phyloP scores from a whole-genome alignment of 305 asterid genomes.

The Rubia tinctorum region DNA sequence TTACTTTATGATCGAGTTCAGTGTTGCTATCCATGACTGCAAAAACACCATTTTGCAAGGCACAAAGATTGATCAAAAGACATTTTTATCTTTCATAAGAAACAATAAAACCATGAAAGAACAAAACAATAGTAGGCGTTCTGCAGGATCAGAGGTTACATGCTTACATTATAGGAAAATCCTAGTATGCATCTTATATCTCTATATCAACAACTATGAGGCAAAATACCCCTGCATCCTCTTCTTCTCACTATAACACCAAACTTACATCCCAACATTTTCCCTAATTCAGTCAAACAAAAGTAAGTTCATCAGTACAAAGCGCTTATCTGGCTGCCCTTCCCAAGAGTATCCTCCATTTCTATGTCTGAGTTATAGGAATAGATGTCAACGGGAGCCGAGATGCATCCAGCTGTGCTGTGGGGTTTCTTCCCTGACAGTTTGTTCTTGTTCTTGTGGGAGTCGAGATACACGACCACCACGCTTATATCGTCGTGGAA shows the following conservation, averaged over 20 bases:
- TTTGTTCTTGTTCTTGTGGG: conserved; percentile 31
- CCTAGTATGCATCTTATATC: neutral
- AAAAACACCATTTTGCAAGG: neutral
- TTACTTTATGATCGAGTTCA: too few species aligned
- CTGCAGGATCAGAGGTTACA: conserved; percentile 13
- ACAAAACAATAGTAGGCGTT: conserved; percentile 5
- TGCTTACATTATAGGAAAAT: conserved; percentile 3
- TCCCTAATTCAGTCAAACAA: neutral
- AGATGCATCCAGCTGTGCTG: conserved; percentile 35
- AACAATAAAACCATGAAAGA: neutral
- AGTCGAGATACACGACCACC: conserved; percentile 79
- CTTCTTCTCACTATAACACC: neutral
- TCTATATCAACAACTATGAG: conserved; percentile 6
- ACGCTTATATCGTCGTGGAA: conserved; percentile 93
- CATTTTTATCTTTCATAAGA: neutral
- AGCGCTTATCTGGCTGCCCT: conserved; percentile 29
- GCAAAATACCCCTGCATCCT: neutral
- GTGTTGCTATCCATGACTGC: neutral
- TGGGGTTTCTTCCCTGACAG: conserved; percentile 24
- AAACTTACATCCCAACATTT: neutral
- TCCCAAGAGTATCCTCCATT: conserved; percentile 36
- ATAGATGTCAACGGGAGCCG: conserved; percentile 77
- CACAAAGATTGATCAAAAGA: neutral
- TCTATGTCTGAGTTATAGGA: conserved; percentile 52
- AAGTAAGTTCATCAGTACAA: conserved; percentile 12